Percentiles rank a stretch among this genome's conserved stretches.
Evolutionary conservation across 495 filamentous ascomycete species (phyloP).

Genomic region (Chaetomium tenue): DNA sequence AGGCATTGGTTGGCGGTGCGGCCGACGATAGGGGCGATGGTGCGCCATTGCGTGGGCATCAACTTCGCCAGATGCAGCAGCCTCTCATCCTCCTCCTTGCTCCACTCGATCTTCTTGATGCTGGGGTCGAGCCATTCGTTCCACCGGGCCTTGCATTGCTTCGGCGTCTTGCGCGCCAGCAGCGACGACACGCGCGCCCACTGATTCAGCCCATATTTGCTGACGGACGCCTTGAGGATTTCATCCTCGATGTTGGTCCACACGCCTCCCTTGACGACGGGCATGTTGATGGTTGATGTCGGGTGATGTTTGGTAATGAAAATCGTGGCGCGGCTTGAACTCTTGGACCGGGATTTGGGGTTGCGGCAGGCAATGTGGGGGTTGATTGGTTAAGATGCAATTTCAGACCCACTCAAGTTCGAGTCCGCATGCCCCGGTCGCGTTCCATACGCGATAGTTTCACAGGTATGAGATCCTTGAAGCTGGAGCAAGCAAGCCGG

Average conservation of each 20-base stretch:
- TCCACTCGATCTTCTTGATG: slow-evolving; percentile 98
- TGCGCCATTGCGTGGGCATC: slow-evolving; percentile 99
- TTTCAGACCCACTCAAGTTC: background rate
- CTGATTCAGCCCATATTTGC: slow-evolving; percentile 96
- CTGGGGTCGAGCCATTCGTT: slow-evolving; percentile 96
- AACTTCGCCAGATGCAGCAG: slow-evolving; percentile 92
- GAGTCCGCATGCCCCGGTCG: background rate
- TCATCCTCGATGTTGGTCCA: slow-evolving; percentile 84
- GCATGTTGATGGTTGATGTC: slow-evolving; percentile 56
- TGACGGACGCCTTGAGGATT: slow-evolving; percentile 93
- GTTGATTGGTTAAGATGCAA: slow-evolving; percentile 1
- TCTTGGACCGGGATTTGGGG: background rate
- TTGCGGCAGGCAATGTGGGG: slow-evolving; percentile 8
- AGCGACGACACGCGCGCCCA: slow-evolving; percentile 98
- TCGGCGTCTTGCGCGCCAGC: slow-evolving; percentile 94
- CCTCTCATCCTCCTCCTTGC: slow-evolving; percentile 97
- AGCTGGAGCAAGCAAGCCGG: background rate
- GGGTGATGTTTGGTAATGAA: slow-evolving; percentile 4
- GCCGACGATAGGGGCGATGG: slow-evolving; percentile 94
- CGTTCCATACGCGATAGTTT: background rate
- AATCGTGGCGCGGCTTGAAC: slow-evolving; percentile 2
- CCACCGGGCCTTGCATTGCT: slow-evolving; percentile 99
- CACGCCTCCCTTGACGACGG: slow-evolving; percentile 96
- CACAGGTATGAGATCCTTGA: background rate
- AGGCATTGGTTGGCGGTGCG: slow-evolving; percentile 95